Evolutionary conservation across 2,329 filamentous ascomycete genomes (phyloP).

Genomic region (Lecanicillium sp.): DNA sequence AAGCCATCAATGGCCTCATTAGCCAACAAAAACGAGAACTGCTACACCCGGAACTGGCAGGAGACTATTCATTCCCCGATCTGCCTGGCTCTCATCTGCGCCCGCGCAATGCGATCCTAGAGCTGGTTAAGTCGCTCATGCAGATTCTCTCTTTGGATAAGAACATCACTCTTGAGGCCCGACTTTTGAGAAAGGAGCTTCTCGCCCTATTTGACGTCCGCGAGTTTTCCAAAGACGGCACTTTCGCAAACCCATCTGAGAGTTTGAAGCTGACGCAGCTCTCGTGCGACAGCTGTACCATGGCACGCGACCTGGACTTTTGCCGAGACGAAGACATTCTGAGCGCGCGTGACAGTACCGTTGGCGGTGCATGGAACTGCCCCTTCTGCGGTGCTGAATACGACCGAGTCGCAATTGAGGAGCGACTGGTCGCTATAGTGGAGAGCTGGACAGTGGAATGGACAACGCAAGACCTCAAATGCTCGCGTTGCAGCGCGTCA

Average conservation of each 20-base stretch:
- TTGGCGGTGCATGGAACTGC: slow-evolving; percentile 62
- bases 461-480: slow-evolving; percentile 86
- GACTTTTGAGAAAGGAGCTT: slow-evolving; percentile 81
- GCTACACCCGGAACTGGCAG: slow-evolving; percentile 78
- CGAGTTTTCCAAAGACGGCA: slow-evolving; percentile 85
- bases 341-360: slow-evolving; percentile 22
- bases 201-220: slow-evolving; percentile 87
- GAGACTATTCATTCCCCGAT: slow-evolving; percentile 78
- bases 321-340: slow-evolving; percentile 84
- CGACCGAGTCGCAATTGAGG: slow-evolving; percentile 75
- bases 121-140: slow-evolving; percentile 89
- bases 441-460: slow-evolving; percentile 72
- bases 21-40: slow-evolving; percentile 82
- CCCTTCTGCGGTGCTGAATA: slow-evolving; percentile 68
- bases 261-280: slow-evolving; percentile 67
- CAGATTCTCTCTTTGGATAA: slow-evolving; percentile 89
- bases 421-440: slow-evolving; percentile 70
- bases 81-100: slow-evolving; percentile 63
- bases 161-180: slow-evolving; percentile 80
- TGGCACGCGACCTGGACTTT: slow-evolving; percentile 81
- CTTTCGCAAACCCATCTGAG: slow-evolving; percentile 79
- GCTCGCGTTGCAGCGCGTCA: slow-evolving; percentile 62
- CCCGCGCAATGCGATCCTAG: slow-evolving; percentile 65
- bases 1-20: slow-evolving; percentile 77
- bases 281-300: slow-evolving; percentile 85